phyloP scores from a whole-genome alignment of 352 stramenopile species.

The Pythium plurisporium region DNA sequence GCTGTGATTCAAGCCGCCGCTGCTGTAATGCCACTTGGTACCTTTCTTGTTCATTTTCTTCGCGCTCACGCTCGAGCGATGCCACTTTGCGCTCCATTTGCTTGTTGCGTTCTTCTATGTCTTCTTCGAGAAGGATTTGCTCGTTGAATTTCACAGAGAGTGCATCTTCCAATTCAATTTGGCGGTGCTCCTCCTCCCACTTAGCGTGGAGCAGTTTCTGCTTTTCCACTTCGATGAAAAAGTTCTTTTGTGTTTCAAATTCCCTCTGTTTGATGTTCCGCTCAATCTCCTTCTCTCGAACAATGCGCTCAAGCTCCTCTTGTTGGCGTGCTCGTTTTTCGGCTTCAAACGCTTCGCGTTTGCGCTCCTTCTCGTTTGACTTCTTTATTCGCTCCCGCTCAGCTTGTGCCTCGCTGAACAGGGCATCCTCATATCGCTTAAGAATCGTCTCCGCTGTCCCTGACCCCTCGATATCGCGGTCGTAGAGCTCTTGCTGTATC shows the following conservation, averaged over 20 bases:
- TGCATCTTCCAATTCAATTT: constrained; percentile 56
- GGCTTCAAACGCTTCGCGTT: constrained; percentile 24
- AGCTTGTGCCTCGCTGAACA: constrained; percentile 30
- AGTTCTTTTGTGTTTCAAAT: constrained; percentile 35
- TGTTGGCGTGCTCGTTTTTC: constrained; percentile 34
- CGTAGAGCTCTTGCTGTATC: constrained; percentile 80
- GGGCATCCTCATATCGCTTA: constrained; percentile 33
- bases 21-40: constrained; percentile 47
- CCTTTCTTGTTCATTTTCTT: constrained; percentile 37
- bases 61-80: constrained; percentile 43
- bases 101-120: constrained; percentile 32
- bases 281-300: constrained; percentile 32
- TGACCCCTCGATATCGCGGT: constrained; percentile 58
- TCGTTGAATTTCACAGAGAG: constrained; percentile 47
- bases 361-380: not conserved
- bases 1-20: constrained; percentile 39
- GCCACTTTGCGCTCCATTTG: constrained; percentile 38
- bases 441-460: constrained; percentile 43
- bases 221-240: constrained; percentile 61
- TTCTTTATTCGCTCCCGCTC: not conserved
- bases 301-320: constrained; percentile 33
- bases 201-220: constrained; percentile 38
- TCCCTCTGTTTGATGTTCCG: constrained; percentile 42
- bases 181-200: constrained; percentile 36
- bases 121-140: constrained; percentile 21